Evolutionary conservation across 768 basidiomycete genomes (phyloP), one percentile per base, ranked within the genome.

Genomic region (Pholiota molesta): DNA sequence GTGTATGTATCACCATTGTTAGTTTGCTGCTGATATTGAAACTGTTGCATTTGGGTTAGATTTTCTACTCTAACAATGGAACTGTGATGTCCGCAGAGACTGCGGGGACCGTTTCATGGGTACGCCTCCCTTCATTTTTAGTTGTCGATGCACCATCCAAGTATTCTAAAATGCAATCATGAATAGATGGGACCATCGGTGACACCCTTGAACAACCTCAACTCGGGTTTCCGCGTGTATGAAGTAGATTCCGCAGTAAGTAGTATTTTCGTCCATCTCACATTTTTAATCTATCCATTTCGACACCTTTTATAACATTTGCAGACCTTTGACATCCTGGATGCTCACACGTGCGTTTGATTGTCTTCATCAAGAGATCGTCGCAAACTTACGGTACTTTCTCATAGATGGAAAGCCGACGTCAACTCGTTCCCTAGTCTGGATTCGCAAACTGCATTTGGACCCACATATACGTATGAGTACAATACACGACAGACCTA

Each of bases 281-380:
- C 19, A 17, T 51, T 19, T 44, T 54, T 2, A 26, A 10, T 29
- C 33, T 42, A 13, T 16, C 55, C 5, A 33, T 33, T 14, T 17
- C 19, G 23, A 40, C 21, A 26, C 42, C 11, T 17, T 42, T 7
- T 17, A 42, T 42, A 42, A 42, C 14, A 42, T 42, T 19, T 44
- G 21, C 23, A 91, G 88, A 90, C 90, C 3, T 92, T 91, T 67
- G 90, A 93, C 33, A 82, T 93, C 52, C 58, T 92, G 59, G 90
- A 93, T 66, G 89, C 90, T 1, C 83, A 90, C 69, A 93, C 91
- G 87, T 90, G 71, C 73, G 85, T 76, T 39, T 21, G 60, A 23
- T 13, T 37, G 53, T 49, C 44, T 49, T 21, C 19, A 23, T 59
- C 31, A 63, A 53, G 29, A 54, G 52, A 45, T 51, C 33, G 29